Conservation (phyloP, 305 asterid genomes). For the Fraxinus ornus region DNA sequence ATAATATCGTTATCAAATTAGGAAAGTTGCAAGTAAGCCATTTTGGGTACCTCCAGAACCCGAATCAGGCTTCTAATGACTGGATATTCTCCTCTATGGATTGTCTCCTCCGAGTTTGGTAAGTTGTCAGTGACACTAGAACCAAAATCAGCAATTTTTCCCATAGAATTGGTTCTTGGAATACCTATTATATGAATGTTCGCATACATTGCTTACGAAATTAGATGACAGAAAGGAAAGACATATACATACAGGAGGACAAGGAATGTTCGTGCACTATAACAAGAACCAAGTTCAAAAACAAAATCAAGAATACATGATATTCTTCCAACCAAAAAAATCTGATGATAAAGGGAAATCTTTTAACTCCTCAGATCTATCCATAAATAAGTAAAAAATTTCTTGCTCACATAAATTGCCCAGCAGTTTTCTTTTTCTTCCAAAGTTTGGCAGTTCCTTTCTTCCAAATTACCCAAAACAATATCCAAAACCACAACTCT, state of each 20-base stretch:
- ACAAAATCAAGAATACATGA: not conserved
- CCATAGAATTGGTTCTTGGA: constrained; percentile 77
- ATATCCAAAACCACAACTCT: not conserved
- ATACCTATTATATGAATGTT: constrained; percentile 51
- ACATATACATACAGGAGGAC: not conserved
- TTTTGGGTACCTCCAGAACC: constrained; percentile 76
- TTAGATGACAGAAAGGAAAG: constrained; percentile 26
- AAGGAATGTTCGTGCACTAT: not conserved
- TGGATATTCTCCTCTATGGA: constrained; percentile 90
- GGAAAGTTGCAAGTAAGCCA: constrained; percentile 27
- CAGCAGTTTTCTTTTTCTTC: not conserved
- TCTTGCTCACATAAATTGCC: not conserved
- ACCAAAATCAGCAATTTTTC: constrained; percentile 69
- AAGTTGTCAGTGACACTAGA: constrained; percentile 59
- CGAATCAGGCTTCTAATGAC: constrained; percentile 96
- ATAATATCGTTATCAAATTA: constrained; percentile 24
- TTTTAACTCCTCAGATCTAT: not conserved
- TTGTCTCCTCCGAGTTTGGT: constrained; percentile 80
- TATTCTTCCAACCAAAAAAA: not conserved
- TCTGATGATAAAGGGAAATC: not conserved
- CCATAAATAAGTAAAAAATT: not conserved
- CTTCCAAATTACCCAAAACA: not conserved
- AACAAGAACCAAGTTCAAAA: constrained; percentile 10
- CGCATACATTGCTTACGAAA: constrained; percentile 19
- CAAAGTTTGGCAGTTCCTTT: not conserved